Base-by-base conservation (phyloP, 139 green algal genomes). In the Chlorella sp. region DNA sequence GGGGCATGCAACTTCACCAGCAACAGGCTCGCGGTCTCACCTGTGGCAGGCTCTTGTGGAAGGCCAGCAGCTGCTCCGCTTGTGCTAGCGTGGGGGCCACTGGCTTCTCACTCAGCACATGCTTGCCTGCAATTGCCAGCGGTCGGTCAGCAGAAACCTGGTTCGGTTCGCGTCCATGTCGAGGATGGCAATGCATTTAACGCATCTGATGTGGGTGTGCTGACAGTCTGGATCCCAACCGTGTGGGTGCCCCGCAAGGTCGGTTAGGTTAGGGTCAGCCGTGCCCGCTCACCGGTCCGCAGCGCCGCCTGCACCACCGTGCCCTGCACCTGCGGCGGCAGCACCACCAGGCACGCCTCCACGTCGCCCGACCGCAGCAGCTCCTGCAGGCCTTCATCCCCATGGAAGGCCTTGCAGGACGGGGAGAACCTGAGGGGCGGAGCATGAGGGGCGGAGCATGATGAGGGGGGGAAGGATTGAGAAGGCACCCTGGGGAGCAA, bases 101-200 rank as follows among this genome's bases (percentile, higher is more conserved):
- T 3, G 79, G 79, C 79, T 84, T 84, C 79, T 84, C 79, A 8
- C 51, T 74, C 64, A 84, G 64, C 64, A 84, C 79, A 13, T 77
- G 64, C 79, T 84, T 84, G 79, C 79, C 79, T 76, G 79, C 43
- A 34, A 43, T 30, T 2, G 1, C 8, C 30, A 43, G 41, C n/a
- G n/a, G n/a, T n/a, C n/a, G 67, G 65, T 22, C 9, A 41, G 28
- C 24, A 73, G 65, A 34, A 48, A 34, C 19, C 26, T 46, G 36
- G 65, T 28, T 40, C 11, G 11, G 65, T 4, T 30, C 17, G 36
- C n/a, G 34, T 46, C n/a, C 67, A 68, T 36, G 22, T 24, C 28
- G 56, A 20, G 22, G 9, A 65, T 30, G 58, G 16, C 58, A n/a
- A n/a, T n/a, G n/a, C n/a, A n/a, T n/a, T n/a, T n/a, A n/a, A n/a